Evolutionary conservation across 2,329 filamentous ascomycete genomes (phyloP).

Genomic region (Colletotrichum sp.): DNA sequence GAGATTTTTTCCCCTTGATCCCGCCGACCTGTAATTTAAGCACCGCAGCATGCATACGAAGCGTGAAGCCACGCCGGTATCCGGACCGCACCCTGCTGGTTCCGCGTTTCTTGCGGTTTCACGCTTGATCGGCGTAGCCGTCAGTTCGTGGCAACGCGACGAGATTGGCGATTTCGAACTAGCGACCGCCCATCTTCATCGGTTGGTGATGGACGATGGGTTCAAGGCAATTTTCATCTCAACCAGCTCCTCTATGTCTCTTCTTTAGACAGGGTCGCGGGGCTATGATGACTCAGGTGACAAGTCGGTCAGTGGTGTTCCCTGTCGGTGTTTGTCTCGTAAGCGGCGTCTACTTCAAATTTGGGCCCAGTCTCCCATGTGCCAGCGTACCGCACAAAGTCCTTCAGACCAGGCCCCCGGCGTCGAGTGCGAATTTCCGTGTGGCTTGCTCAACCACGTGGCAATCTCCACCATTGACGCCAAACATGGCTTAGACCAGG

Average conservation of each 20-base stretch:
- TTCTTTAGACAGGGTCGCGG: background rate
- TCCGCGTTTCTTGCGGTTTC: background rate
- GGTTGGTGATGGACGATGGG: background rate
- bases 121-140: slow-evolving; percentile 1
- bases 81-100: background rate
- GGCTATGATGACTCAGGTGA: background rate
- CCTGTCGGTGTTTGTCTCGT: background rate
- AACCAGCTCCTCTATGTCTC: background rate
- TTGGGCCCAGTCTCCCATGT: slow-evolving; percentile 12
- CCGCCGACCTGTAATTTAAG: background rate
- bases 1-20: background rate
- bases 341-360: slow-evolving; percentile 1
- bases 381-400: slow-evolving; percentile 8
- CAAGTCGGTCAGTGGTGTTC: background rate
- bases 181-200: background rate
- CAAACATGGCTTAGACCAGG: background rate
- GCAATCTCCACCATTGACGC: slow-evolving; percentile 9
- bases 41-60: background rate
- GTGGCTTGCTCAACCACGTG: slow-evolving; percentile 19
- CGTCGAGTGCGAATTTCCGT: background rate
- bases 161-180: background rate
- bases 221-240: background rate
- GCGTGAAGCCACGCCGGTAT: background rate
- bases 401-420: slow-evolving; percentile 3
- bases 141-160: background rate